Evolutionary conservation across 106 monocot genomes (phyloP).

Genomic region (Platanthera guangdongensis): DNA sequence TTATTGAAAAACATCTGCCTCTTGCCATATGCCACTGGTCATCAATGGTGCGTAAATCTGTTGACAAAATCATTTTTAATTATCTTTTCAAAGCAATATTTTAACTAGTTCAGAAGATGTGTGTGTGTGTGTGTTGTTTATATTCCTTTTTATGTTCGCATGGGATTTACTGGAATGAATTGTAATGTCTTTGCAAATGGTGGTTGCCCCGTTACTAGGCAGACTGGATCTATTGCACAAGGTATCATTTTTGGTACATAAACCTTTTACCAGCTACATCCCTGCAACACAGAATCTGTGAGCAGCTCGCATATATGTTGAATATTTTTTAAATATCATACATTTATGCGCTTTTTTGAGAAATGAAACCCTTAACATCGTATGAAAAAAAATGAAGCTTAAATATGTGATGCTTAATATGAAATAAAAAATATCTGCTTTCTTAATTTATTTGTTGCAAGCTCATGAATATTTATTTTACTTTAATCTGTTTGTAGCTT

Average conservation of each 20-base stretch:
- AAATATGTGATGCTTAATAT: too few relatives aligned
- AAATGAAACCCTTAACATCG: too few relatives aligned
- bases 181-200: not conserved
- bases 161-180: not conserved
- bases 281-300: not conserved
- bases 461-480: too few relatives aligned
- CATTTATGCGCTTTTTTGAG: too few relatives aligned
- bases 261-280: not conserved
- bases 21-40: conserved; percentile 44
- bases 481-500: too few relatives aligned
- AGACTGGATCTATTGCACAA: not conserved
- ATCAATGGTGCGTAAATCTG: conserved; percentile 38
- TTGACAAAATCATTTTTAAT: not conserved
- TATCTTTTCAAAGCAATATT: not conserved
- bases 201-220: not conserved
- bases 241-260: not conserved
- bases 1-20: conserved; percentile 58
- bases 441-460: too few relatives aligned
- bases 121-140: not conserved
- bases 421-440: too few relatives aligned
- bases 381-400: too few relatives aligned
- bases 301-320: too few relatives aligned
- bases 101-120: not conserved
- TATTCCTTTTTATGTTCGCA: not conserved
- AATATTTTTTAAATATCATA: too few relatives aligned